Conservation (phyloP, 371 early-diverging fungal genomes). For the Batkoa obscura region DNA sequence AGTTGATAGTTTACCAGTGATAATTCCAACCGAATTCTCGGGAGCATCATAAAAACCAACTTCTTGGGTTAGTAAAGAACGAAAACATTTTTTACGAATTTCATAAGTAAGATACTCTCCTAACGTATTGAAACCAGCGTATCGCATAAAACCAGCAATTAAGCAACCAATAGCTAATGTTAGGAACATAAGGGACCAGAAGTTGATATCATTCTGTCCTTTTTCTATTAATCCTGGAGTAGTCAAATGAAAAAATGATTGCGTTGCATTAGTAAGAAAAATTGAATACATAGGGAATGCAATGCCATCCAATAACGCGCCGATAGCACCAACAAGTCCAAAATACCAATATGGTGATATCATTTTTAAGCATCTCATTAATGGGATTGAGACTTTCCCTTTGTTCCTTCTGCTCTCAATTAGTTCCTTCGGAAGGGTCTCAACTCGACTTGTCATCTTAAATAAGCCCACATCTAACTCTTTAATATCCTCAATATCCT, state of each 20-base stretch:
- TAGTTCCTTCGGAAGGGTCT: too few species aligned
- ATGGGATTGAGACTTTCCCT: not conserved
- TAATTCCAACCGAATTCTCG: conserved; percentile 59
- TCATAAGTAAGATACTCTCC: conserved; percentile 33
- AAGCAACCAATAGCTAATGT: conserved; percentile 29
- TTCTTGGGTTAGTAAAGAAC: conserved; percentile 52
- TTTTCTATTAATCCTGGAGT: not conserved
- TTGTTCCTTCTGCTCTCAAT: too few species aligned
- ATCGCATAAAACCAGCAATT: conserved; percentile 22
- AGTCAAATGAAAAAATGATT: not conserved
- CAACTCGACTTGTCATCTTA: not conserved
- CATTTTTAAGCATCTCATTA: not conserved
- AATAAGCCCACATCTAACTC: not conserved
- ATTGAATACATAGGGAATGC: conserved; percentile 20
- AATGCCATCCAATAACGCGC: conserved; percentile 16
- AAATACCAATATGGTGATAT: conserved; percentile 19
- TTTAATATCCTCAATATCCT: not conserved
- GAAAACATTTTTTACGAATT: conserved; percentile 31
- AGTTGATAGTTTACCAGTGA: conserved; percentile 61
- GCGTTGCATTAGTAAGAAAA: conserved; percentile 10
- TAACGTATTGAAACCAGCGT: conserved; percentile 16
- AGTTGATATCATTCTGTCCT: conserved; percentile 15
- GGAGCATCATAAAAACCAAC: conserved; percentile 72
- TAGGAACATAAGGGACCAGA: conserved; percentile 38
- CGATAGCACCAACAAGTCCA: conserved; percentile 14